These are phyloP conservation scores for Blastocladiella emersonii DNA, from an alignment of 371 early-diverging fungal genomes.

Conservation along the genomic window DNA sequence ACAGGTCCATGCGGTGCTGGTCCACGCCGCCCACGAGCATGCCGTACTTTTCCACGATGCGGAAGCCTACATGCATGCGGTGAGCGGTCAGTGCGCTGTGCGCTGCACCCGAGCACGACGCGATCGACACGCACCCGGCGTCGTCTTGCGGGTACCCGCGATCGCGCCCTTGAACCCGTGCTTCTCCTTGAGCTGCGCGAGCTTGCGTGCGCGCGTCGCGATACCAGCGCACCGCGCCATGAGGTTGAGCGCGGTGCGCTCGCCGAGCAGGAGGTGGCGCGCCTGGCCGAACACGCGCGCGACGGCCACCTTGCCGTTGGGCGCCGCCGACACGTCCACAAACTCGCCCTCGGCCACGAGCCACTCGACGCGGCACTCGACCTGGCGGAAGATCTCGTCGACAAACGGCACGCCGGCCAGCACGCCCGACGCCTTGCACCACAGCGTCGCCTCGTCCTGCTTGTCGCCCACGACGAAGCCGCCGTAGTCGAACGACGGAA, in stretches of 20 bases:
- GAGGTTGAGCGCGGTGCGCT: conserved; percentile 88
- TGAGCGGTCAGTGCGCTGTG: neutral
- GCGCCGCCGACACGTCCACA: conserved; percentile 24
- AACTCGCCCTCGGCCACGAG: conserved; percentile 60
- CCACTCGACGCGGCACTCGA: conserved; percentile 88
- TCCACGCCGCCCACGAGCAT: conserved; percentile 93
- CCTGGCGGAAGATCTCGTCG: conserved; percentile 79
- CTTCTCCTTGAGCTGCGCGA: conserved; percentile 49
- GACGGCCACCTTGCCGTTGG: conserved; percentile 43
- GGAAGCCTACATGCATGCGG: conserved; percentile 48
- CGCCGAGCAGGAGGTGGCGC: conserved; percentile 76
- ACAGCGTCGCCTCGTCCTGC: conserved; percentile 66
- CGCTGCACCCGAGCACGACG: too few relatives aligned
- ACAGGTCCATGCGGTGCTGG: conserved; percentile 91
- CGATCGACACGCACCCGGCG: conserved; percentile 54
- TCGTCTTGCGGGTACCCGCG: conserved; percentile 96
- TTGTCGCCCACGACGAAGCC: conserved; percentile 89
- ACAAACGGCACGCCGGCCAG: conserved; percentile 92
- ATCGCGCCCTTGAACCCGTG: conserved; percentile 71
- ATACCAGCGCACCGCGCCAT: conserved; percentile 88
- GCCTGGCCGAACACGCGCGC: conserved; percentile 76
- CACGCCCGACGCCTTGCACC: conserved; percentile 70
- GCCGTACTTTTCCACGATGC: conserved; percentile 93
- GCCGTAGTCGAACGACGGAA: conserved; percentile 92
- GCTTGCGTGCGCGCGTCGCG: conserved; percentile 43